phyloP scores from a whole-genome alignment of 1,284 basidiomycete species.

The Microbotryum violaceum region DNA sequence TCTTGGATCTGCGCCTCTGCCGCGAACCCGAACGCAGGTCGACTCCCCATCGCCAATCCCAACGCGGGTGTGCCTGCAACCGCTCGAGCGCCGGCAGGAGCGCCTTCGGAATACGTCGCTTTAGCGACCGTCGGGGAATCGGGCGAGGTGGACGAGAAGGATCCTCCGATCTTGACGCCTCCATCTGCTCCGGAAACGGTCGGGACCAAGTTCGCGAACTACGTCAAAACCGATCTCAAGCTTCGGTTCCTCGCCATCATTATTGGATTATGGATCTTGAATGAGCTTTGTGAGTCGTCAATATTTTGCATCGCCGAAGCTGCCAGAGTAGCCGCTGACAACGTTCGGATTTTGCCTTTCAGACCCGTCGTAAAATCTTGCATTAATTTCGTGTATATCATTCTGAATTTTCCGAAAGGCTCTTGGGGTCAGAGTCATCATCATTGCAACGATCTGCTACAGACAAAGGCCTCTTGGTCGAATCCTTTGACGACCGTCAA shows the following conservation, averaged over 20 bases:
- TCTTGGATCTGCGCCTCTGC: slow-evolving; percentile 54
- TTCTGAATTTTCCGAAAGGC: no score
- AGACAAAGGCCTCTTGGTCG: no score
- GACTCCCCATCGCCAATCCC: slow-evolving; percentile 1
- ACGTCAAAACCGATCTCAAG: slow-evolving; percentile 16
- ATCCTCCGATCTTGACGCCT: not conserved
- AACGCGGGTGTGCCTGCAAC: slow-evolving; percentile 2
- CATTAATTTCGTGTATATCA: no score
- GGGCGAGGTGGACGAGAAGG: not conserved
- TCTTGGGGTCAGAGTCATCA: no score
- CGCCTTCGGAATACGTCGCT: slow-evolving; percentile 25
- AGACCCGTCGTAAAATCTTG: no score
- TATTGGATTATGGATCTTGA: slow-evolving; percentile 20
- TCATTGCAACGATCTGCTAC: no score
- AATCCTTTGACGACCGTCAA: no score
- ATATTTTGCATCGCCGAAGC: no score
- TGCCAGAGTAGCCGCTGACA: no score
- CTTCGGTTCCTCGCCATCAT: slow-evolving; percentile 15
- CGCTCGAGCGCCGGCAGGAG: slow-evolving; percentile 4
- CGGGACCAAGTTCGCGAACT: not conserved
- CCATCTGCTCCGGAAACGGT: not conserved
- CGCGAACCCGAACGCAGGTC: not conserved
- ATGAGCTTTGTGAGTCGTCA: slow-evolving; percentile 16
- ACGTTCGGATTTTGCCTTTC: no score
- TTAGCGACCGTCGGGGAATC: slow-evolving; percentile 10